These are phyloP conservation scores for Mediolabrus comicus DNA, from an alignment of 108 stramenopile genomes.

Conservation along the genomic window DNA sequence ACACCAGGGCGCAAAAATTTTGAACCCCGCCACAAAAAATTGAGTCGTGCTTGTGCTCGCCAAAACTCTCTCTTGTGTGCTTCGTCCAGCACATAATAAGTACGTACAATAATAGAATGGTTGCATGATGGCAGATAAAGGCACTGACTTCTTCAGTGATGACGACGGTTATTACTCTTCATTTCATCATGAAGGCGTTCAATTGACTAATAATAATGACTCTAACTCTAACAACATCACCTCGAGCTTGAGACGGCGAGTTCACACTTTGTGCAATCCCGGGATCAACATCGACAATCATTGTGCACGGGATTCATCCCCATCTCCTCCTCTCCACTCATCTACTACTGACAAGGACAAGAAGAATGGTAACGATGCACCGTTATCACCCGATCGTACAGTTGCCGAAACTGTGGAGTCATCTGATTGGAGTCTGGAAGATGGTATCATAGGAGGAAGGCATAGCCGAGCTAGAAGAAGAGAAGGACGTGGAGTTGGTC, in stretches of 20 bases:
- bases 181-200: not conserved
- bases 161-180: not conserved
- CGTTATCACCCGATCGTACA: not conserved
- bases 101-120: not conserved
- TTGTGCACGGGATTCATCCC: not conserved
- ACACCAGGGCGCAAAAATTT: no score
- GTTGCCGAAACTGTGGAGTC: conserved; percentile 17
- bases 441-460: not conserved
- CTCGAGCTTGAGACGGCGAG: not conserved
- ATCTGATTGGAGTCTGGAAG: conserved; percentile 2
- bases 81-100: not conserved
- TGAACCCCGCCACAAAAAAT: no score
- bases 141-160: not conserved
- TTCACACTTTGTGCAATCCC: not conserved
- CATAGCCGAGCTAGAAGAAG: not conserved
- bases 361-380: not conserved
- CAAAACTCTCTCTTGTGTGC: not conserved
- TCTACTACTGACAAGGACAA: not conserved
- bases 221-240: no score
- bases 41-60: no score
- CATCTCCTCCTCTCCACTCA: not conserved
- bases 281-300: not conserved
- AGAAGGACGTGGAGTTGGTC: not conserved
- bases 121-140: not conserved
- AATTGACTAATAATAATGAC: not conserved